Evolutionary conservation across 768 basidiomycete species (phyloP).

Genomic region (Clitopilus hobsonii): DNA sequence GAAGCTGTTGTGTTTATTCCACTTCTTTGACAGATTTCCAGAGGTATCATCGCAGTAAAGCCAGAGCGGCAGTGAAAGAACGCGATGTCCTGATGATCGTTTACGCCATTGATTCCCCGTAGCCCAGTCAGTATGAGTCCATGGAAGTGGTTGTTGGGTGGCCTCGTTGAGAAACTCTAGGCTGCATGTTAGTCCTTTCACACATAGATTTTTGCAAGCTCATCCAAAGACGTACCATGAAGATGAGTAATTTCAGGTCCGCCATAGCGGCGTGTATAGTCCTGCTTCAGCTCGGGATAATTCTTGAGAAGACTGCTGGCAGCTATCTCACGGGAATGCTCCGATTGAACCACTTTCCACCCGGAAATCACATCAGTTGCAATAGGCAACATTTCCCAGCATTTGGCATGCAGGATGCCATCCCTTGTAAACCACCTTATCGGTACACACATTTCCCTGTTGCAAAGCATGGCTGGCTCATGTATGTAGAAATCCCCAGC

Average conservation of each 20-base stretch:
- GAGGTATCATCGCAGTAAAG: slow-evolving; percentile 40
- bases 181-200: not conserved
- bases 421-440: slow-evolving; percentile 17
- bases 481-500: too few relatives aligned
- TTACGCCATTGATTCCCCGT: slow-evolving; percentile 21
- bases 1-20: slow-evolving; percentile 39
- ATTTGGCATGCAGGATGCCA: slow-evolving; percentile 11
- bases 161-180: slow-evolving; percentile 1
- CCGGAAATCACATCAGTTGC: not conserved
- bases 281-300: not conserved
- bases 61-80: slow-evolving; percentile 27
- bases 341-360: slow-evolving; percentile 14
- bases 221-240: not conserved
- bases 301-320: not conserved
- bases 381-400: slow-evolving; percentile 11
- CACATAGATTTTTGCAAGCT: not conserved
- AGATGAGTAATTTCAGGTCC: not conserved
- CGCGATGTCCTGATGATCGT: slow-evolving; percentile 21
- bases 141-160: not conserved
- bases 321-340: not conserved
- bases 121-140: slow-evolving; percentile 12
- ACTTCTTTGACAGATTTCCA: slow-evolving; percentile 40
- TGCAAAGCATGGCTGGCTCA: slow-evolving; percentile 15
- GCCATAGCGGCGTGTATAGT: not conserved
- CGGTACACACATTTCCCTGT: slow-evolving; percentile 15